Percentiles rank a stretch among this genome's conserved stretches.
Evolutionary conservation across 2,329 filamentous ascomycete species (phyloP).

Genomic region (Diaporthe aspalathi): DNA sequence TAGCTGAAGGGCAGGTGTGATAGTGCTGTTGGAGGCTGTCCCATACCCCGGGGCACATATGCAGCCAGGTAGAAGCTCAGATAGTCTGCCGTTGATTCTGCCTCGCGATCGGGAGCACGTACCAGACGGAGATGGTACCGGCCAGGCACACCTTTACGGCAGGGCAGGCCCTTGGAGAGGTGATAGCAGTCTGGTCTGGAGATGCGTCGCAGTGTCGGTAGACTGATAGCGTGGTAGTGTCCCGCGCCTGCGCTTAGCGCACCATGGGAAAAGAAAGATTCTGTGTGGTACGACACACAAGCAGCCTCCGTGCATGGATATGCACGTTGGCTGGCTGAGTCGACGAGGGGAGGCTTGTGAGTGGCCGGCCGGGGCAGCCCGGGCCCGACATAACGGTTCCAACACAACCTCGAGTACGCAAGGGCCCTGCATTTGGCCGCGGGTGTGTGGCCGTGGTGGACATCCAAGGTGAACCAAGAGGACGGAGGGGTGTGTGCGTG

Average conservation of each 20-base stretch:
- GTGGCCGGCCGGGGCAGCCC: conserved; percentile 21
- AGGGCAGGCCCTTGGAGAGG: not conserved
- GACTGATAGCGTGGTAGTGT: not conserved
- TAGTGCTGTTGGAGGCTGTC: not conserved
- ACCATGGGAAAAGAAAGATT: conserved; percentile 26
- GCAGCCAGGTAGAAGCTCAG: conserved; percentile 17
- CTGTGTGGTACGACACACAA: conserved; percentile 15
- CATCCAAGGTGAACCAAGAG: conserved; percentile 4
- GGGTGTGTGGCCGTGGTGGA: conserved; percentile 22
- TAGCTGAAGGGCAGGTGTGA: conserved; percentile 1
- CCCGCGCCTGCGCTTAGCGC: conserved; percentile 26
- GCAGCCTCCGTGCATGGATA: not conserved
- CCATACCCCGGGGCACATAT: not conserved
- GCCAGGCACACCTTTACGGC: conserved; percentile 3
- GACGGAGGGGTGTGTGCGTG: not conserved
- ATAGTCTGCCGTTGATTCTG: conserved; percentile 28
- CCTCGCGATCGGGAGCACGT: conserved; percentile 24
- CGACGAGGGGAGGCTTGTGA: conserved; percentile 20
- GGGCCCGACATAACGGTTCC: conserved; percentile 33
- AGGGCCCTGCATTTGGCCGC: conserved; percentile 12
- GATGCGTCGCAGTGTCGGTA: conserved; percentile 3
- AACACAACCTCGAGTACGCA: not conserved
- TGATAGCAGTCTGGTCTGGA: conserved; percentile 21
- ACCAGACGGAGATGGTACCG: not conserved
- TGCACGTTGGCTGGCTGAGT: conserved; percentile 35